A percentile compares a stretch with the other conserved stretches of the same genome.
phyloP scores from a whole-genome alignment of 352 stramenopile species.

The Pythium diclinum region DNA sequence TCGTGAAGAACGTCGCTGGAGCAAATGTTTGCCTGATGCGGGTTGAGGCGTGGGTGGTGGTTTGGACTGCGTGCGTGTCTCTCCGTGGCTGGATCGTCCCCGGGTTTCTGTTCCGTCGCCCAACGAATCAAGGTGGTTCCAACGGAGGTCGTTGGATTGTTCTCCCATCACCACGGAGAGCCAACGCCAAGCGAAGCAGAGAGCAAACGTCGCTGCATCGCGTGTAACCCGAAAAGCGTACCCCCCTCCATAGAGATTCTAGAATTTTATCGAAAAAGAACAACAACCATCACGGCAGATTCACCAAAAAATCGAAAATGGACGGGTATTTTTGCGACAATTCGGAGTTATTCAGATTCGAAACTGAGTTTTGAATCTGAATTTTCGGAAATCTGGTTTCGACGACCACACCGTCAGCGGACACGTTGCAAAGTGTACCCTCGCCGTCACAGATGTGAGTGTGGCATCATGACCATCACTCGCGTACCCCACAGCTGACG shows the following conservation, averaged over 20 bases:
- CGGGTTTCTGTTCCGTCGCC: slow-evolving; percentile 23
- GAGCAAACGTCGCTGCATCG: slow-evolving; percentile 14
- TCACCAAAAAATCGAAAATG: neutral
- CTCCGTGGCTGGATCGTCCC: neutral
- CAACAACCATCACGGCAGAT: neutral
- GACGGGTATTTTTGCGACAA: neutral
- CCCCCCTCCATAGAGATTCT: slow-evolving; percentile 16
- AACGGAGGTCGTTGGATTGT: slow-evolving; percentile 6
- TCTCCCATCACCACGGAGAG: slow-evolving; percentile 16
- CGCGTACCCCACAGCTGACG: slow-evolving; percentile 9
- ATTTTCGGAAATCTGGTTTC: neutral
- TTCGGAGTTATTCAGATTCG: neutral
- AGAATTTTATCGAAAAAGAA: slow-evolving; percentile 13
- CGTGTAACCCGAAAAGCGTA: slow-evolving; percentile 19
- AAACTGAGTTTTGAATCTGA: neutral
- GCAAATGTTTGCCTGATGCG: neutral
- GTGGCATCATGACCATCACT: slow-evolving; percentile 21
- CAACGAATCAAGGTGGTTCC: slow-evolving; percentile 10
- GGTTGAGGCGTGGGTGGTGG: neutral
- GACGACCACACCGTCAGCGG: neutral
- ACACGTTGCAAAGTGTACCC: slow-evolving; percentile 8
- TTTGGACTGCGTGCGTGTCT: slow-evolving; percentile 15
- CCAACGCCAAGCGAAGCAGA: neutral
- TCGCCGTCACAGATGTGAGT: neutral
- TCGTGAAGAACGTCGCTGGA: neutral